Percentiles rank a stretch among this genome's conserved stretches.
Conservation (phyloP, 352 stramenopile genomes). For the Globisporangium ultimum region DNA sequence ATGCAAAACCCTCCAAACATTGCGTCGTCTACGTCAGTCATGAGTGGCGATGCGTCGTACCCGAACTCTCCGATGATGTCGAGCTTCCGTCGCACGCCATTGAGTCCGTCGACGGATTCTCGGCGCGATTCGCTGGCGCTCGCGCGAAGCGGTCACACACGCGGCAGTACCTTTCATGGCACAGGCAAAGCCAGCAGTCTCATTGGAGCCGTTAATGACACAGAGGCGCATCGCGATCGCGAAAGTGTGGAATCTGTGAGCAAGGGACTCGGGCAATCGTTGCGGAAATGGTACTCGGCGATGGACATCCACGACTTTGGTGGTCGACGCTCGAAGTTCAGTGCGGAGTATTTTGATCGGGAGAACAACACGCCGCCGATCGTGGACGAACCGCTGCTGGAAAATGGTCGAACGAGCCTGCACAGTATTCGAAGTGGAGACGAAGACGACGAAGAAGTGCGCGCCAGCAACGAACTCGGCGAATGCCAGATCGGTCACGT, state of each 20-base stretch:
- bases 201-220: conserved; percentile 2
- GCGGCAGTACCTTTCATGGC: conserved; percentile 8
- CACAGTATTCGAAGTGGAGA: conserved; percentile 28
- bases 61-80: conserved; percentile 61
- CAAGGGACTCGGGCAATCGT: conserved; percentile 46
- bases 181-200: conserved; percentile 4
- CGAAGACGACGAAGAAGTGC: conserved; percentile 24
- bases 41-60: conserved; percentile 51
- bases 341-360: conserved; percentile 71
- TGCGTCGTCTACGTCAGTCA: conserved; percentile 29
- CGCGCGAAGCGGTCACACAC: conserved; percentile 7
- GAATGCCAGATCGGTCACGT: conserved; percentile 84
- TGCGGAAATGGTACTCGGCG: conserved; percentile 75
- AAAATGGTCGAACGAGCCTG: conserved; percentile 45
- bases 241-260: conserved; percentile 48
- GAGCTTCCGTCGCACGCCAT: conserved; percentile 45
- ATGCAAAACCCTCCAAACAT: conserved; percentile 27
- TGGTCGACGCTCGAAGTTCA: conserved; percentile 65
- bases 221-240: conserved; percentile 11
- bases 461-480: conserved; percentile 43
- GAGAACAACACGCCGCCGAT: conserved; percentile 30
- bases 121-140: conserved; percentile 12
- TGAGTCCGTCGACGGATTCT: conserved; percentile 35
- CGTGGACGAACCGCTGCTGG: conserved; percentile 54
- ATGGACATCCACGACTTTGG: conserved; percentile 65